Conservation (phyloP, 805 yeast genomes). For the Starmerella sirachaensis region DNA sequence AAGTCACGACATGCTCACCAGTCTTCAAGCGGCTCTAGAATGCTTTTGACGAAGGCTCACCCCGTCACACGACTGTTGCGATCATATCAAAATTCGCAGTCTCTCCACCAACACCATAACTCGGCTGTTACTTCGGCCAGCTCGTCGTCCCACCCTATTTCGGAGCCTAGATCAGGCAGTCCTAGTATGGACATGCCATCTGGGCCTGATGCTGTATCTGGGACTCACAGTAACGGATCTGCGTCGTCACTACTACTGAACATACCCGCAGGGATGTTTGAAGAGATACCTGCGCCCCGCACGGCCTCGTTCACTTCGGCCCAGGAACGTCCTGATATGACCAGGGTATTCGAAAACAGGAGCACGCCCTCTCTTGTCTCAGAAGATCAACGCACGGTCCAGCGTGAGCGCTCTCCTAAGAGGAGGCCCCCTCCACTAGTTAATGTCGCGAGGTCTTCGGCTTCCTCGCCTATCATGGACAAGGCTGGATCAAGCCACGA, state of each 20-base stretch:
- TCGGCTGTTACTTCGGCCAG: conserved; percentile 1
- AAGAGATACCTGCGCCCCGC: not conserved
- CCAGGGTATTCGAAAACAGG: not conserved
- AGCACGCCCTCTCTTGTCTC: too few relatives aligned
- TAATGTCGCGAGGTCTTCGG: not conserved
- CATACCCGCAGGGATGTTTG: conserved; percentile 4
- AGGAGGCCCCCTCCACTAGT: not conserved
- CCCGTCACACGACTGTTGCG: conserved; percentile 8
- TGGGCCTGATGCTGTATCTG: conserved; percentile 4
- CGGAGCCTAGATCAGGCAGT: not conserved
- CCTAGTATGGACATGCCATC: not conserved
- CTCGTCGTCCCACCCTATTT: not conserved
- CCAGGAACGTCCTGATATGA: not conserved
- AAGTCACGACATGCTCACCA: conserved; percentile 8
- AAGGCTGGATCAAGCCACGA: too few relatives aligned
- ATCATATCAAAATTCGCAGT: not conserved
- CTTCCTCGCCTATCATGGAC: not conserved
- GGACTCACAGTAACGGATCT: conserved; percentile 7
- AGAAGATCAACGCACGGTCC: too few relatives aligned
- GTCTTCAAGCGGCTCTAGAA: conserved; percentile 10
- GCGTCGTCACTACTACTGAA: conserved; percentile 13
- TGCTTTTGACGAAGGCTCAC: conserved; percentile 9
- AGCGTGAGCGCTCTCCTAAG: not conserved
- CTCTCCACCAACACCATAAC: conserved; percentile 1
- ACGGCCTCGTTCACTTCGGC: not conserved